Evolutionary conservation across 1,139 yeast species (phyloP).

Genomic region (Chernovozyma sophiae-reginae): DNA sequence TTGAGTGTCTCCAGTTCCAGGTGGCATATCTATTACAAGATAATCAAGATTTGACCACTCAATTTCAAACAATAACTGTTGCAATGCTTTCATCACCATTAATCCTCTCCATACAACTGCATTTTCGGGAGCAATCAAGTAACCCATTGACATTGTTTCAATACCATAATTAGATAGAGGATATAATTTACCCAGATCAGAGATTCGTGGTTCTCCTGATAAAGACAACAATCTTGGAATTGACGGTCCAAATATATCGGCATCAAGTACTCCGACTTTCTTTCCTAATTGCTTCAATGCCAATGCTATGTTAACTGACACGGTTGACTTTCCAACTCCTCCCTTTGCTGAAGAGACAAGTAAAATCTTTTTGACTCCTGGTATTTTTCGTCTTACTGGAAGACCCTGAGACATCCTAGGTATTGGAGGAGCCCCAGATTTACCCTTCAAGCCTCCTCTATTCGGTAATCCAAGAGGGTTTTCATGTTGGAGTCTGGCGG

Average conservation of each 20-base stretch:
- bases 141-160: slow-evolving; percentile 90
- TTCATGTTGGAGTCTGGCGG: slow-evolving; percentile 16
- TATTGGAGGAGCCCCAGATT: slow-evolving; percentile 21
- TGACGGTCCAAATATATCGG: slow-evolving; percentile 83
- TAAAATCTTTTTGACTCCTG: slow-evolving; percentile 58
- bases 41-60: slow-evolving; percentile 69
- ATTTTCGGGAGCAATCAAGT: slow-evolving; percentile 59
- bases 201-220: slow-evolving; percentile 62
- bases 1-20: slow-evolving; percentile 90
- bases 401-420: slow-evolving; percentile 45
- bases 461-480: slow-evolving; percentile 53
- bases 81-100: slow-evolving; percentile 83
- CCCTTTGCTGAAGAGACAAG: slow-evolving; percentile 80
- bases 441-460: slow-evolving; percentile 5
- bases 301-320: slow-evolving; percentile 62
- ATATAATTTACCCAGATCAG: slow-evolving; percentile 50
- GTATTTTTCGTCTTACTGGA: slow-evolving; percentile 53
- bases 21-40: slow-evolving; percentile 81
- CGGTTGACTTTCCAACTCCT: slow-evolving; percentile 64
- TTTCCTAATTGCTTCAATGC: slow-evolving; percentile 54
- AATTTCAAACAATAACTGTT: slow-evolving; percentile 77
- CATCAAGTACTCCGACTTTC: slow-evolving; percentile 69
- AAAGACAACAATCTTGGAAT: slow-evolving; percentile 66
- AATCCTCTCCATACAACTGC: slow-evolving; percentile 82
- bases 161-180: slow-evolving; percentile 78